Conservation (phyloP, 805 yeast species). For the Komagataella mondaviorum region DNA sequence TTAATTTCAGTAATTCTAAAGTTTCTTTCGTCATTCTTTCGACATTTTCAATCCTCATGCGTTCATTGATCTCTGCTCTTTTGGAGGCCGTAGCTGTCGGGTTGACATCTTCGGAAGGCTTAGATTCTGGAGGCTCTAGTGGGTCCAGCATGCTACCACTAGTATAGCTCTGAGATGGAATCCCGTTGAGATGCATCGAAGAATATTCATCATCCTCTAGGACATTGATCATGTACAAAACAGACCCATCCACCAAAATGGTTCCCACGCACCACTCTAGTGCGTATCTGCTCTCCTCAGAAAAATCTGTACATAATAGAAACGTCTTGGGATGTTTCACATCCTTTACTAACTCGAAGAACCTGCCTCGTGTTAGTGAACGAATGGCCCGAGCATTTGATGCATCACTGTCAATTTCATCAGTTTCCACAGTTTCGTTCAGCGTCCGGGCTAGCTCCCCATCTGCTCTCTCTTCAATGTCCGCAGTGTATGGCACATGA, state of each 20-base stretch:
- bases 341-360: slow-evolving; percentile 28
- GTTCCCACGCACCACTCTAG: slow-evolving; percentile 85
- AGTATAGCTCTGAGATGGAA: slow-evolving; percentile 8
- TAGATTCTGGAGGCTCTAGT: background rate
- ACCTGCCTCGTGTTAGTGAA: slow-evolving; percentile 57
- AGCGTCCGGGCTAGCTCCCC: slow-evolving; percentile 41
- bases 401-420: slow-evolving; percentile 39
- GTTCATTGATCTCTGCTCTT: slow-evolving; percentile 15
- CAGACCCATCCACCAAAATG: slow-evolving; percentile 70
- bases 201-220: slow-evolving; percentile 29
- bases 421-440: slow-evolving; percentile 38
- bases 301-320: slow-evolving; percentile 67
- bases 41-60: slow-evolving; percentile 25
- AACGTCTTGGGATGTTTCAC: slow-evolving; percentile 35
- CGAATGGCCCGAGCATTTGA: slow-evolving; percentile 48
- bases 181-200: slow-evolving; percentile 21
- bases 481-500: slow-evolving; percentile 52
- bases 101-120: background rate
- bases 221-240: slow-evolving; percentile 57
- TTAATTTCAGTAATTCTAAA: slow-evolving; percentile 37
- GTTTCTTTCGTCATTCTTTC: slow-evolving; percentile 26
- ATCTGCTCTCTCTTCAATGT: slow-evolving; percentile 51
- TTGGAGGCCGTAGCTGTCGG: slow-evolving; percentile 4
- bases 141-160: background rate
- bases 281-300: slow-evolving; percentile 74